Evolutionary conservation across 805 yeast species (phyloP).

Genomic region (Ogataea allantospora): DNA sequence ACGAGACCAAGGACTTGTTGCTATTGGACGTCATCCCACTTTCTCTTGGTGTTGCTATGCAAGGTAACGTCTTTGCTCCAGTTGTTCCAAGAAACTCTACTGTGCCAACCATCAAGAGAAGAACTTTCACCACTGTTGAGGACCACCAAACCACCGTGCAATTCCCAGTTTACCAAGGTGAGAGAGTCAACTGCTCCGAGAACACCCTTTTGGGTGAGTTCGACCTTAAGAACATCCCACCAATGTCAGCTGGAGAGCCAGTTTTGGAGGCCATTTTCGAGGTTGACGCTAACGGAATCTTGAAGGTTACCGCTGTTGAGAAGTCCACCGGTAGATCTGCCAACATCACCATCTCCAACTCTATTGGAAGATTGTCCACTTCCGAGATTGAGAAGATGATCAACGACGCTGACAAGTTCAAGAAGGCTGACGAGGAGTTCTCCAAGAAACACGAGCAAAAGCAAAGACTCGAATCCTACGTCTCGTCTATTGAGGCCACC

Average conservation of each 20-base stretch:
- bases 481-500: slow-evolving; percentile 90
- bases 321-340: slow-evolving; percentile 98
- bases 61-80: slow-evolving; percentile 98
- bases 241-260: slow-evolving; percentile 99
- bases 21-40: slow-evolving; percentile 97
- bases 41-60: slow-evolving; percentile 99
- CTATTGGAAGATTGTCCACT: slow-evolving; percentile 96
- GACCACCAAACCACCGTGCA: slow-evolving; percentile 99
- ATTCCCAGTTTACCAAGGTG: slow-evolving; percentile 99
- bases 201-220: slow-evolving; percentile 98
- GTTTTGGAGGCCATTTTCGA: slow-evolving; percentile 98
- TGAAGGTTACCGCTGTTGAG: slow-evolving; percentile 98
- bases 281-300: slow-evolving; percentile 99
- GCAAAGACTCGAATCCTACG: slow-evolving; percentile 98
- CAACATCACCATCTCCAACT: slow-evolving; percentile 98
- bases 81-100: slow-evolving; percentile 99
- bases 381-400: slow-evolving; percentile 98
- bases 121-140: slow-evolving; percentile 97
- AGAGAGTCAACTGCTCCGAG: slow-evolving; percentile 97
- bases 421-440: slow-evolving; percentile 96
- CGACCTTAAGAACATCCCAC: slow-evolving; percentile 97
- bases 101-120: slow-evolving; percentile 98
- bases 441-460: slow-evolving; percentile 99
- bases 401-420: slow-evolving; percentile 98
- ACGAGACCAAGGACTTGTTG: slow-evolving; percentile 92